A percentile compares a stretch with the other conserved stretches of the same genome.
Evolutionary conservation across 2,329 filamentous ascomycete genomes (phyloP).

Genomic region (Pseudogymnoascus sp.): DNA sequence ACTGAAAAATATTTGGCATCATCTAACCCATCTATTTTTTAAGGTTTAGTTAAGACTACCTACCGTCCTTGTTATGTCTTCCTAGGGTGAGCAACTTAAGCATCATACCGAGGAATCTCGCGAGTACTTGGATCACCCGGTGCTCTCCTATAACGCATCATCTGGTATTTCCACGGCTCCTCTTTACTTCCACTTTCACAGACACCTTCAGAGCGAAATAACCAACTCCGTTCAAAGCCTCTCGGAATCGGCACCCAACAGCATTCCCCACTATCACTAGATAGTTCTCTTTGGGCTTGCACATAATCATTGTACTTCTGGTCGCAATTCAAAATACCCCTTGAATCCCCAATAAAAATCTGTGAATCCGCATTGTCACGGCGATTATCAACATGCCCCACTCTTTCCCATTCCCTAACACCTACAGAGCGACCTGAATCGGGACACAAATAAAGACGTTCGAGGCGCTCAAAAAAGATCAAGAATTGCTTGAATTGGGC

Average conservation of each 20-base stretch:
- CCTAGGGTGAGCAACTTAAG: no score
- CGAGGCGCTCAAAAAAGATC: slow-evolving; percentile 13
- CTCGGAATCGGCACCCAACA: slow-evolving; percentile 13
- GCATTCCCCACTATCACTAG: slow-evolving; percentile 11
- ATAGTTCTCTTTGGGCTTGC: slow-evolving; percentile 12
- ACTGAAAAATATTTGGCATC: background rate
- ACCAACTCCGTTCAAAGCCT: slow-evolving; percentile 13
- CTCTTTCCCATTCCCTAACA: slow-evolving; percentile 13
- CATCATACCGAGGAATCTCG: no score
- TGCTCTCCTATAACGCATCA: no score
- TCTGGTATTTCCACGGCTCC: no score
- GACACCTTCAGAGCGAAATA: slow-evolving; percentile 11
- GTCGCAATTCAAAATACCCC: slow-evolving; percentile 14
- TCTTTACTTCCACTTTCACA: slow-evolving; percentile 10
- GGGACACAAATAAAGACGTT: slow-evolving; percentile 11
- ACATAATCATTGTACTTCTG: slow-evolving; percentile 12
- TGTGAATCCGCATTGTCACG: slow-evolving; percentile 11
- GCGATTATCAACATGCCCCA: slow-evolving; percentile 10
- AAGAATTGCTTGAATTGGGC: slow-evolving; percentile 12
- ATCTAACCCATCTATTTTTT: background rate
- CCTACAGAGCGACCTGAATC: slow-evolving; percentile 9
- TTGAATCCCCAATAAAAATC: slow-evolving; percentile 12
- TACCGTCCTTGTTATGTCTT: no score
- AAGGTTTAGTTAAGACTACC: no score
- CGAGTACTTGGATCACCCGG: no score